Percentiles rank a stretch among this genome's conserved stretches.
These are phyloP conservation scores for Clitoria ternatea DNA, from an alignment of 306 rosid species.

Conservation along the genomic window DNA sequence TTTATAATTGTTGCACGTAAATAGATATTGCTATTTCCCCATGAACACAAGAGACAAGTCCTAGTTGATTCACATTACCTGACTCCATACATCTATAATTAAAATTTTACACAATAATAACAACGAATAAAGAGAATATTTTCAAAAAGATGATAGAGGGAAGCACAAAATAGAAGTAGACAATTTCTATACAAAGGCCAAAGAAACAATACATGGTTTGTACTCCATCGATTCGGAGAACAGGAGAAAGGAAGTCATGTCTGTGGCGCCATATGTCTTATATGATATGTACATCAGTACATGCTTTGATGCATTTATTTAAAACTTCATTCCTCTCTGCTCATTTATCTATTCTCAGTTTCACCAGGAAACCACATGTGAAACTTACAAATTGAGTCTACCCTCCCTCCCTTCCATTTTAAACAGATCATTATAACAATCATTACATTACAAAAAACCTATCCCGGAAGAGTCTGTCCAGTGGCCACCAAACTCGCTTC, in stretches of 20 bases:
- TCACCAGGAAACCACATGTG: neutral
- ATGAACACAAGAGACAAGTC: too few species aligned
- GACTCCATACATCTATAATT: too few species aligned
- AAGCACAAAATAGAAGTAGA: too few species aligned
- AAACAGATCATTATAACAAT: too few species aligned
- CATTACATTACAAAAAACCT: neutral
- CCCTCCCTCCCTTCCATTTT: neutral
- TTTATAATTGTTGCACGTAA: too few species aligned
- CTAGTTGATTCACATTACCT: too few species aligned
- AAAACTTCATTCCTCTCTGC: neutral
- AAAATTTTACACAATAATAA: too few species aligned
- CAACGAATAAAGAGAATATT: too few species aligned
- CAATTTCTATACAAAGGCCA: too few species aligned
- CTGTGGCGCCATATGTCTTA: neutral
- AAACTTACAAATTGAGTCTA: neutral
- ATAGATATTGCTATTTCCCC: too few species aligned
- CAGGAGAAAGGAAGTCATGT: neutral
- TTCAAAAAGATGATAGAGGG: too few species aligned
- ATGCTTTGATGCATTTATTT: neutral
- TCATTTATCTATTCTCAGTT: neutral
- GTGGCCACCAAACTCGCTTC: neutral
- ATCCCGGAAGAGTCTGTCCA: neutral
- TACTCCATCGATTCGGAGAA: neutral
- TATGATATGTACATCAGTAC: neutral
- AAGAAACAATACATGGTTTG: neutral